These are phyloP conservation scores for Neurospora intermedia DNA, from an alignment of 495 filamentous ascomycete species.

Conservation along the genomic window DNA sequence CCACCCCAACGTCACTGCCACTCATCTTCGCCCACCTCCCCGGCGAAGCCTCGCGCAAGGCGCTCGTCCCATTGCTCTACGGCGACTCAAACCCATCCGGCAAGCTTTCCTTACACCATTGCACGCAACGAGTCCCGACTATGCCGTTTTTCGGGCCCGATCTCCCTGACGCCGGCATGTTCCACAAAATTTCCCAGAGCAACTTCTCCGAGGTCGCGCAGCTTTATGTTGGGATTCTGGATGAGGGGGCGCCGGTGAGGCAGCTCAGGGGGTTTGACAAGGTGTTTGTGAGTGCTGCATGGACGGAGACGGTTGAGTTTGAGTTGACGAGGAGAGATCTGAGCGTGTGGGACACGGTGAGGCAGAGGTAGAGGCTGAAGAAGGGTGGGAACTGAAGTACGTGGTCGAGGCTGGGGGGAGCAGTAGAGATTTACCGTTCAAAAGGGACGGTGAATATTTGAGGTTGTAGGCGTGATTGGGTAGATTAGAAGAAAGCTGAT, in stretches of 20 bases:
- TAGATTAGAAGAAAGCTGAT: not conserved
- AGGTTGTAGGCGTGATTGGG: not conserved
- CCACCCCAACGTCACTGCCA: slow-evolving; percentile 52
- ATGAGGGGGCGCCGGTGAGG: slow-evolving; percentile 29
- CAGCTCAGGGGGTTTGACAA: slow-evolving; percentile 63
- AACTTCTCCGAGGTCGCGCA: slow-evolving; percentile 59
- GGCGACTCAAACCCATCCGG: slow-evolving; percentile 50
- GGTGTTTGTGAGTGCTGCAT: slow-evolving; percentile 32
- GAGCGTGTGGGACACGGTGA: slow-evolving; percentile 52
- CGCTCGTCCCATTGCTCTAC: slow-evolving; percentile 48
- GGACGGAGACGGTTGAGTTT: slow-evolving; percentile 37
- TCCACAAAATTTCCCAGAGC: slow-evolving; percentile 41
- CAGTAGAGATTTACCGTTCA: slow-evolving; percentile 52
- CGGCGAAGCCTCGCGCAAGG: slow-evolving; percentile 48
- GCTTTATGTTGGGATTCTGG: slow-evolving; percentile 52
- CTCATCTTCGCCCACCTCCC: slow-evolving; percentile 52
- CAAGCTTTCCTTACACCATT: slow-evolving; percentile 61
- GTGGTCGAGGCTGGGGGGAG: slow-evolving; percentile 48
- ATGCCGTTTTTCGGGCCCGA: slow-evolving; percentile 32
- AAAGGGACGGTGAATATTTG: slow-evolving; percentile 24
- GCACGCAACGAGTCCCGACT: slow-evolving; percentile 51
- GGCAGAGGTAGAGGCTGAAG: slow-evolving; percentile 50
- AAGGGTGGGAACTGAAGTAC: slow-evolving; percentile 30
- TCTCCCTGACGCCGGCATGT: slow-evolving; percentile 20
- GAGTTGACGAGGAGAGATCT: slow-evolving; percentile 53